A percentile compares a stretch with the other conserved stretches of the same genome.
Conservation (phyloP, 2,329 filamentous ascomycete species). For the Phyllachora maydis region DNA sequence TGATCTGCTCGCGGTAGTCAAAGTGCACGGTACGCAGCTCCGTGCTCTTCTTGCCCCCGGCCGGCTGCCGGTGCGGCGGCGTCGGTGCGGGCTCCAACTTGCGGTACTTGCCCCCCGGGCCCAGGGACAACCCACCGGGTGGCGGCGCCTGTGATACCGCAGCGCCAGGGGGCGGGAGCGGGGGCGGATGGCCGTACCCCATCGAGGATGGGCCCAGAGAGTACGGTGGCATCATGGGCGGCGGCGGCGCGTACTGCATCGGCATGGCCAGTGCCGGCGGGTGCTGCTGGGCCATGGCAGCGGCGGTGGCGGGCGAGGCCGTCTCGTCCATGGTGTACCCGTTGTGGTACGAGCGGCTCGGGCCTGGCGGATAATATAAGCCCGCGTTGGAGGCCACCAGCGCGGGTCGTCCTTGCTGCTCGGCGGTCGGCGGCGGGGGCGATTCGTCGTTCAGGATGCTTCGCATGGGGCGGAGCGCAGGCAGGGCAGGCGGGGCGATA, state of each 20-base stretch:
- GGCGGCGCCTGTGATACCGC: slow-evolving; percentile 1
- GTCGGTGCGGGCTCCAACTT: slow-evolving; percentile 38
- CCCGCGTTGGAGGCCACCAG: slow-evolving; percentile 13
- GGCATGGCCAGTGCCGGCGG: slow-evolving; percentile 3
- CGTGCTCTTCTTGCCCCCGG: slow-evolving; percentile 23
- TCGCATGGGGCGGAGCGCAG: slow-evolving; percentile 15
- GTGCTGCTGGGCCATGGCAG: slow-evolving; percentile 2
- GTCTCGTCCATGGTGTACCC: slow-evolving; percentile 12
- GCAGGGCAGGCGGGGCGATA: slow-evolving; percentile 11
- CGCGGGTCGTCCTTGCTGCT: slow-evolving; percentile 5
- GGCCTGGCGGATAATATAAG: slow-evolving; percentile 13
- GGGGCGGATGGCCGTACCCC: slow-evolving; percentile 1
- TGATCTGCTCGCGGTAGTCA: slow-evolving; percentile 30
- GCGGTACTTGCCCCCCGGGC: slow-evolving; percentile 22
- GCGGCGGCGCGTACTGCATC: slow-evolving; percentile 1
- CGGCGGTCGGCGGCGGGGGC: slow-evolving; percentile 5
- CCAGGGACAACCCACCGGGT: slow-evolving; percentile 1
- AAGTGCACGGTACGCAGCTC: slow-evolving; percentile 39
- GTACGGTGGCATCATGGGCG: neutral
- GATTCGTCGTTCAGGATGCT: slow-evolving; percentile 9
- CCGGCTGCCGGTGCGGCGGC: slow-evolving; percentile 25
- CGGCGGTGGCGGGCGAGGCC: slow-evolving; percentile 1
- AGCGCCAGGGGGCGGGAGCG: slow-evolving; percentile 3
- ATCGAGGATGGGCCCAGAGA: slow-evolving; percentile 5
- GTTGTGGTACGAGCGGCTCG: slow-evolving; percentile 14